Base-by-base conservation (phyloP, 495 filamentous ascomycete genomes). In the Monascus purpureus region DNA sequence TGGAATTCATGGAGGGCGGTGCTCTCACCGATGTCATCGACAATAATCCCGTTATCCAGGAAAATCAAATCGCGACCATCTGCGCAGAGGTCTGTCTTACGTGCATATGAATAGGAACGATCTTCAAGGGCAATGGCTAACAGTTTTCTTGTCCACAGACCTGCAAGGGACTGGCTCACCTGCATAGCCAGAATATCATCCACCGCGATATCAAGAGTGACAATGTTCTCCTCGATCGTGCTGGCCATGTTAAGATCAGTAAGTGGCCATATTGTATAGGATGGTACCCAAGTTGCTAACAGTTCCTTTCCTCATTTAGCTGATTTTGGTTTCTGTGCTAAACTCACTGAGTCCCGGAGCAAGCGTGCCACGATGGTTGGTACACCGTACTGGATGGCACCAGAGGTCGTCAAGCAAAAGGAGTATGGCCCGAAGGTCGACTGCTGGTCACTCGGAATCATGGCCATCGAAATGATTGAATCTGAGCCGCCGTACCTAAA, bases 391-490 rank as follows among this genome's bases (percentile, higher is more conserved):
- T 97, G 90, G 90, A 97, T 97, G 90, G 90, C 90, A 2, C 90
- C 90, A 19, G 90, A 97, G 53, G 90, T 97, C 11, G 90, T 97
- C 48, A 96, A 95, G 64, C 90, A 95, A 54, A 94, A 94, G 65
- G 87, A 94, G 52, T 97, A 97, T 49, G 90, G 85, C 23, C 78
- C 81, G 42, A 97, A 97, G 68, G 90, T 96, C 35, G 90, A 97
- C 49, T 94, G 95, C 44, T 96, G 90, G 90, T 95, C 88, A 8
- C 67, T 97, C 30, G 90, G 90, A 45, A 97, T 97, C 61, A 97
- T 96, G 90, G 88, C 90, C 25, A 97, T 97, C 43, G 90, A 97
- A 63, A 94, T 97, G 92, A 97, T 97, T 49, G 92, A 97, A 57
- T 88, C 82, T 8, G 90, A 97, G 50, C 90, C 90, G 5, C 90